Conservation (phyloP, 352 stramenopile genomes). For the Pythium folliculosum region DNA sequence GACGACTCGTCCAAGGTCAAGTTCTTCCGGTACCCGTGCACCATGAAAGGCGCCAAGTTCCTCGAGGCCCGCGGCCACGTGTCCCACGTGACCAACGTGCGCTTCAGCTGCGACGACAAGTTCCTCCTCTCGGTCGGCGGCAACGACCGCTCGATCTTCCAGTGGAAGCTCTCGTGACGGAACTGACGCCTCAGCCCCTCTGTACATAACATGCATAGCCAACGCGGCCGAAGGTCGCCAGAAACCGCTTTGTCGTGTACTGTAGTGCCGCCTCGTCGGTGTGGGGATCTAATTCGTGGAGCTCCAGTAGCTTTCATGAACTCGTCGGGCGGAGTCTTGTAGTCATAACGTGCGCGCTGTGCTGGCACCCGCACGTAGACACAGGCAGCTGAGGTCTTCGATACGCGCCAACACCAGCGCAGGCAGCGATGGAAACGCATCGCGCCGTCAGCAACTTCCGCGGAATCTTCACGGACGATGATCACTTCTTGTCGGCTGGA, state of each 20-base stretch:
- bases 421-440: neutral
- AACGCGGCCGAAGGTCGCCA: neutral
- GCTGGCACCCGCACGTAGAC: neutral
- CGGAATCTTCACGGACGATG: neutral
- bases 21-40: conserved; percentile 87
- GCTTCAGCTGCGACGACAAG: conserved; percentile 83
- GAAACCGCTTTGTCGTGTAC: neutral
- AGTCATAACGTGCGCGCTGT: too few relatives aligned
- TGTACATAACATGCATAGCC: too few relatives aligned
- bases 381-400: neutral
- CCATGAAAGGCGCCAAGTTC: conserved; percentile 56
- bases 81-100: conserved; percentile 82
- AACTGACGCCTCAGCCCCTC: too few relatives aligned
- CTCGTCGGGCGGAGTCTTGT: neutral
- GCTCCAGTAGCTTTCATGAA: neutral
- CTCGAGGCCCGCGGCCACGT: conserved; percentile 61
- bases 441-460: neutral
- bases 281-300: neutral
- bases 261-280: neutral
- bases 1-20: conserved; percentile 85
- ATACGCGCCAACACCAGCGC: too few relatives aligned
- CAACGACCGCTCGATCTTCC: conserved; percentile 86
- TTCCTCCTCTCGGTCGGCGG: conserved; percentile 80
- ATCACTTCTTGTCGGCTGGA: neutral
- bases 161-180: conserved; percentile 68